Evolutionary conservation across 2,329 filamentous ascomycete genomes (phyloP).

Genomic region (Westerdykella sp.): DNA sequence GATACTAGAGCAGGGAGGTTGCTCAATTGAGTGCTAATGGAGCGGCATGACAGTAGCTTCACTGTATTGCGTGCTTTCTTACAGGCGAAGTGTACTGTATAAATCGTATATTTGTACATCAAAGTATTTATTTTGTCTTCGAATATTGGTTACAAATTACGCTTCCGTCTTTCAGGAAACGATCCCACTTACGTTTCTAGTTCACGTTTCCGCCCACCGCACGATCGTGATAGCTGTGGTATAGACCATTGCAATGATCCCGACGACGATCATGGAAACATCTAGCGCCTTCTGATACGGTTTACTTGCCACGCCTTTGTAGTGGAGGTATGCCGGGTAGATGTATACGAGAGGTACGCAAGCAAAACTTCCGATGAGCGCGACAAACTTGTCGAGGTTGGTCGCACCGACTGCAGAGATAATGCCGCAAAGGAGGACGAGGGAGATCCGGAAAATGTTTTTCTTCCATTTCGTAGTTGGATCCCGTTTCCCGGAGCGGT

Average conservation of each 20-base stretch:
- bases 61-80: too few relatives aligned
- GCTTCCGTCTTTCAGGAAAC: neutral
- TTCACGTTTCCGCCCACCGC: constrained; percentile 28
- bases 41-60: too few relatives aligned
- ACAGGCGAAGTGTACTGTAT: neutral
- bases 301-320: constrained; percentile 58
- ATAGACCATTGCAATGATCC: constrained; percentile 66
- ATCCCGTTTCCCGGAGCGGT: constrained; percentile 59
- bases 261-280: constrained; percentile 56
- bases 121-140: neutral
- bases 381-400: constrained; percentile 68
- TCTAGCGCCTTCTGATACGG: constrained; percentile 53
- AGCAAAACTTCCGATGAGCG: constrained; percentile 65
- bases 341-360: constrained; percentile 73
- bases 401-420: constrained; percentile 60
- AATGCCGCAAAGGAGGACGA: constrained; percentile 55
- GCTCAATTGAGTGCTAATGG: too few relatives aligned
- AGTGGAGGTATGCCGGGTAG: constrained; percentile 66
- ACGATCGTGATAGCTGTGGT: constrained; percentile 59
- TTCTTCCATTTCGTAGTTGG: constrained; percentile 68
- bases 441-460: constrained; percentile 56
- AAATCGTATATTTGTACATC: neutral
- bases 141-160: neutral
- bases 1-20: too few relatives aligned
- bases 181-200: neutral